These are phyloP conservation scores for Phaffia rhodozyma DNA, from an alignment of 1,284 basidiomycete species.

Conservation along the genomic window DNA sequence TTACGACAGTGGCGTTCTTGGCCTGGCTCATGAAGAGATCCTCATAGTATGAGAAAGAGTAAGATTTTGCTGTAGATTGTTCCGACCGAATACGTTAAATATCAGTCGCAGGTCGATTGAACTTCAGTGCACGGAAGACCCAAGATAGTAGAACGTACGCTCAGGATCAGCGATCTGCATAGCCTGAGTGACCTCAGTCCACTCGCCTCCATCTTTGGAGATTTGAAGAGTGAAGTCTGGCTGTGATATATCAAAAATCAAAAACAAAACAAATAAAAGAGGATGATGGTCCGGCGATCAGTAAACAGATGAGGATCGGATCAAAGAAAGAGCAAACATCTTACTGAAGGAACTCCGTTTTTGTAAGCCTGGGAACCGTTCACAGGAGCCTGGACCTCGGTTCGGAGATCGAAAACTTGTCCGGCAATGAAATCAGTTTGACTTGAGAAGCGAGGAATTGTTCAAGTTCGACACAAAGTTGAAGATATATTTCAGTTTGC, in stretches of 20 bases:
- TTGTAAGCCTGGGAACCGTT: slow-evolving; percentile 37
- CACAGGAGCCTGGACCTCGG: slow-evolving; percentile 36
- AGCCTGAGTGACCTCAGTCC: slow-evolving; percentile 30
- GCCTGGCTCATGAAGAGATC: slow-evolving; percentile 28
- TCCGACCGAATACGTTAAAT: neutral
- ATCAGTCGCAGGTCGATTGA: no score
- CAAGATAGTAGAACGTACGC: slow-evolving; percentile 14
- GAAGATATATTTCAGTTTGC: neutral
- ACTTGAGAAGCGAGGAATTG: neutral
- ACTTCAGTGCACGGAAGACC: no score
- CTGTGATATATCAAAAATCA: slow-evolving; percentile 21
- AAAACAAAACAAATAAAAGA: slow-evolving; percentile 30
- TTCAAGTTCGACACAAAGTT: neutral
- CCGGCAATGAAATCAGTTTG: slow-evolving; percentile 32
- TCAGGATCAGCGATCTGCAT: slow-evolving; percentile 28
- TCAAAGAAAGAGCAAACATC: neutral
- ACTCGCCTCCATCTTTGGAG: slow-evolving; percentile 21
- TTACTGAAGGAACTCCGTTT: slow-evolving; percentile 26
- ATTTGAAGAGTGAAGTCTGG: neutral
- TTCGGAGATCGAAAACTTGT: slow-evolving; percentile 31
- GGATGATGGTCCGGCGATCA: no score
- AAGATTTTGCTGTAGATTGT: slow-evolving; percentile 11
- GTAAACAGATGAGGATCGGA: neutral
- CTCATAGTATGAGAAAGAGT: neutral
- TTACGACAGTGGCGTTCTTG: slow-evolving; percentile 30